A percentile compares a stretch with the other conserved stretches of the same genome.
Evolutionary conservation across 2,329 filamentous ascomycete species (phyloP).

Genomic region (Claviceps sp.): DNA sequence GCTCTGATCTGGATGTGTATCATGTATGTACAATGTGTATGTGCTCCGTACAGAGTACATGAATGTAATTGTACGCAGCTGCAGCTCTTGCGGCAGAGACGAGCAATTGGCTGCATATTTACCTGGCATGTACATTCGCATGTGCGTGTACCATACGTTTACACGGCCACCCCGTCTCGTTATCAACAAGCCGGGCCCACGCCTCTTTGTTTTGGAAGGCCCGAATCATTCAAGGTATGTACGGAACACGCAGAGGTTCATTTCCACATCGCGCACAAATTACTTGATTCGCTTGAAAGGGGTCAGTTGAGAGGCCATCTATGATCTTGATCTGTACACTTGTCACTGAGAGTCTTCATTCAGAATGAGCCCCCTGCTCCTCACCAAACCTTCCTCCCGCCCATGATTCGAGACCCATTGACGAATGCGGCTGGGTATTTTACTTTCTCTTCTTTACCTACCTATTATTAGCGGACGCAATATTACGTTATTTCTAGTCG

Average conservation of each 20-base stretch:
- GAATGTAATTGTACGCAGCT: background rate
- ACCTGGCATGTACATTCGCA: background rate
- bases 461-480: background rate
- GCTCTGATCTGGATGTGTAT: too few species aligned
- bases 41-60: background rate
- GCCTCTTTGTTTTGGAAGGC: background rate
- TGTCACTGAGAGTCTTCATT: too few species aligned
- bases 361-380: too few species aligned
- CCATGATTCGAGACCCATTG: background rate
- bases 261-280: too few species aligned
- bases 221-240: background rate
- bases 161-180: conserved; percentile 1
- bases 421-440: background rate
- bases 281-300: too few species aligned
- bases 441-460: too few species aligned
- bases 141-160: background rate
- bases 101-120: background rate
- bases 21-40: background rate
- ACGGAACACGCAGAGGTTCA: too few species aligned
- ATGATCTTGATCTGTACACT: too few species aligned
- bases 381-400: too few species aligned
- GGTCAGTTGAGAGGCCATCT: too few species aligned
- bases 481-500: background rate
- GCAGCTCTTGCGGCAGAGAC: background rate
- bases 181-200: background rate